Base-by-base conservation (phyloP, 306 rosid species). In the Lablab purpureus region DNA sequence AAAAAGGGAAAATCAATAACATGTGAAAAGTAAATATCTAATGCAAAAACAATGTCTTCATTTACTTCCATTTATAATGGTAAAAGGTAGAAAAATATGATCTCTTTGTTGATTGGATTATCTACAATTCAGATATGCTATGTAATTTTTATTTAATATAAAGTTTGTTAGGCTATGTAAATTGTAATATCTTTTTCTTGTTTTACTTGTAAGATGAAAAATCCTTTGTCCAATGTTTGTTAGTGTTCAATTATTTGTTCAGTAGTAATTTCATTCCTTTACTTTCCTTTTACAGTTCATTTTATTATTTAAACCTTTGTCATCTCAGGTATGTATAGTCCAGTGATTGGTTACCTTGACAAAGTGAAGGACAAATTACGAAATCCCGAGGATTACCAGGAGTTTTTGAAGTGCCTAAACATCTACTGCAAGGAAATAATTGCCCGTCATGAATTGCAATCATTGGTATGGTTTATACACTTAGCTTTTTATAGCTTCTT, bases 391-490 rank as follows among this genome's bases (percentile, higher is more conserved):
- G 85, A 84, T 84, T 96, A 91, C 90, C 99, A 96, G 84, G 99
- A 96, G 75, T 93, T 96, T 82, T 88, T 96, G 90, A 96, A 90
- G 89, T 96, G 99, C 81, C 96, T 96, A 27, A 96, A 96, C 77
- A 96, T 96, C 75, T 96, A 91, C 81, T 87, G 96, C 94, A 91
- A 89, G 91, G 99, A 93, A 80, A 96, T 96, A 84, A 96, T 96
- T 79, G 90, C 96, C 17, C 87, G 91, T 66, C 75, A 89, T 50
- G 99, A 96, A 76, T 83, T 96, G 83, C 92, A 93, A 56, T 63
- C 96, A 84, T 80, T 96, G 99, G 99, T 96, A 93, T 69, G 90
- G 36, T 25, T 85, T 34, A 55, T 73, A 45, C 46, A n/a, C 30
- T 28, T 43, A 63, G 27, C 46, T 67, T 37, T 46, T 37, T 63